A percentile compares a stretch with the other conserved stretches of the same genome.
Evolutionary conservation across 352 stramenopile genomes (phyloP).

Genomic region (Pythium phragmiticola): DNA sequence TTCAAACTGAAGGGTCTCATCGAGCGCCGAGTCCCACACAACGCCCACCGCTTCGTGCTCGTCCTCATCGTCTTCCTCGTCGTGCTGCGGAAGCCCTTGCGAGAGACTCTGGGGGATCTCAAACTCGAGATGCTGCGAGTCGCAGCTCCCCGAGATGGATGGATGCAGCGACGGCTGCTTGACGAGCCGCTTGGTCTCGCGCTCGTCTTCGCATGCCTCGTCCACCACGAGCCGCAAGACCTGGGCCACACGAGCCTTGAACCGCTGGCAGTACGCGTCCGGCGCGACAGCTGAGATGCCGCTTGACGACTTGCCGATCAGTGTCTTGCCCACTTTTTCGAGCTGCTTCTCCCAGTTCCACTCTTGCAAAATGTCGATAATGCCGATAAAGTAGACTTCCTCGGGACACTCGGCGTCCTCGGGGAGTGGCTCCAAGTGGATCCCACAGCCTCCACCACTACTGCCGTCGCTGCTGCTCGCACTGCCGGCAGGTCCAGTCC

Average conservation of each 20-base stretch:
- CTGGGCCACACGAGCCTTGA: conserved; percentile 55
- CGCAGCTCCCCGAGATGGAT: neutral
- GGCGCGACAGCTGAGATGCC: conserved; percentile 69
- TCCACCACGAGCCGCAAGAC: conserved; percentile 31
- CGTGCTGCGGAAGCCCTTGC: neutral
- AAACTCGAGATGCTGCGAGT: conserved; percentile 15
- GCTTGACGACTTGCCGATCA: conserved; percentile 59
- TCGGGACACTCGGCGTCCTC: conserved; percentile 30
- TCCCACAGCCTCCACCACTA: conserved; percentile 4
- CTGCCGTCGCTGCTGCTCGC: neutral
- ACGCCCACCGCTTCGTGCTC: neutral
- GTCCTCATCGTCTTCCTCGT: conserved; percentile 1
- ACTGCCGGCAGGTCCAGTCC: neutral
- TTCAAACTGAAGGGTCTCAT: conserved; percentile 17
- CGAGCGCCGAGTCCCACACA: conserved; percentile 2
- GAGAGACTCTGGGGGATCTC: conserved; percentile 3
- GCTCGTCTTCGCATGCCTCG: neutral
- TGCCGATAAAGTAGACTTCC: conserved; percentile 80
- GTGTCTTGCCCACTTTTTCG: conserved; percentile 71
- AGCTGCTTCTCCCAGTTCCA: conserved; percentile 83
- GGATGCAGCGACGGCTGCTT: conserved; percentile 20
- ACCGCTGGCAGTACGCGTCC: conserved; percentile 63
- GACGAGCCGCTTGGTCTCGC: conserved; percentile 19
- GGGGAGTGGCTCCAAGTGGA: conserved; percentile 30
- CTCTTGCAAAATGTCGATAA: conserved; percentile 85